Base-by-base conservation (phyloP, 805 yeast genomes). In the Metschnikowia arizonensis region DNA sequence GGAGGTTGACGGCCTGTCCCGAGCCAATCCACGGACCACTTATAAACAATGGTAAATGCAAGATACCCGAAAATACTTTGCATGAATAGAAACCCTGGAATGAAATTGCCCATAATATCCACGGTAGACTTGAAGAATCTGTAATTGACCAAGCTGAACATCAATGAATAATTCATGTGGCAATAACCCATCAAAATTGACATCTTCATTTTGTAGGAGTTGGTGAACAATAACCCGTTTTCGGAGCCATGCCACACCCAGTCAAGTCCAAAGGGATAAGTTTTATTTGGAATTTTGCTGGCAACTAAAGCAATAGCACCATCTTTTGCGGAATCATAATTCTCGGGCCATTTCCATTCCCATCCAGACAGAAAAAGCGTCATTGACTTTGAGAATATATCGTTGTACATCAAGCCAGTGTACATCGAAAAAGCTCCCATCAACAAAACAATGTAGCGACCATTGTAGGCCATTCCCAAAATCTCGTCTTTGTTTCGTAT, bases 161-260 rank as follows among this genome's bases (percentile, higher is more conserved):
- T 64, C 57, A 77, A 79, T 0, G 88, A 82, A 59, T 84, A 84
- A 18, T 81, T 71, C 90, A 84, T 84, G 61, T 84, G 90, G 37
- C 76, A 66, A 59, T 79, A 83, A 21, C 90, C 90, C 85, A 84
- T 81, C 46, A 84, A 66, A 49, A 84, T 80, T 1, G 89, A 83
- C 47, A 84, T 64, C 55, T 84, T 84, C 90, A 84, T 84, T 62
- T 84, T 84, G 63, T 81, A 83, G 0, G 89, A 83, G 59, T 84
- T 84, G 25, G 85, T 70, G 60, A 84, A 84, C 41, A 84, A 62
- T 45, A 84, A 66, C 26, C 79, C 81, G 58, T 83, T 84, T 48
- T 84, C 90, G 26, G 88, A 67, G n/a, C 88, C 88, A 59, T 84
- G 90, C 90, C 90, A 84, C 12, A 78, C 80, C 63, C 80, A 77